Evolutionary conservation across 352 stramenopile genomes (phyloP).

Genomic region (Globisporangium rhizosaccharum): DNA sequence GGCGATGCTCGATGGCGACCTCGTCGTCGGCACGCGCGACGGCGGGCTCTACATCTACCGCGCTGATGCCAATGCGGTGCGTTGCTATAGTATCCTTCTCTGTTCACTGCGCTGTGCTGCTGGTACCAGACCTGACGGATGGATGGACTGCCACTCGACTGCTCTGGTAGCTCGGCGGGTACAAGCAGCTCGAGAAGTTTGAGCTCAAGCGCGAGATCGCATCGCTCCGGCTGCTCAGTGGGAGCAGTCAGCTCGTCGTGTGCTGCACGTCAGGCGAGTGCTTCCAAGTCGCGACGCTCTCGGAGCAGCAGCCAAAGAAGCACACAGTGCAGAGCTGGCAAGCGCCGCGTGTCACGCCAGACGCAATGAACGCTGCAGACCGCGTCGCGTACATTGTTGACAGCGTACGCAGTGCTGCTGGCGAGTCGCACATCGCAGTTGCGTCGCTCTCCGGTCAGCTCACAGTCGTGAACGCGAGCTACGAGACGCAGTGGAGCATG

Average conservation of each 20-base stretch:
- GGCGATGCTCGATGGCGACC: slow-evolving; percentile 37
- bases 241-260: slow-evolving; percentile 25
- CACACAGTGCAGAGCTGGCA: slow-evolving; percentile 29
- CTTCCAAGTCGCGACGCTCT: slow-evolving; percentile 28
- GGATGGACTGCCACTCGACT: background rate
- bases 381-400: slow-evolving; percentile 46
- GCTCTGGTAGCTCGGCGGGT: slow-evolving; percentile 34
- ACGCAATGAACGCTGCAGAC: slow-evolving; percentile 2
- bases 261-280: slow-evolving; percentile 50
- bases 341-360: slow-evolving; percentile 13
- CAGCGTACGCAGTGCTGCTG: slow-evolving; percentile 18
- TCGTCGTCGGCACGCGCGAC: slow-evolving; percentile 63
- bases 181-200: slow-evolving; percentile 42
- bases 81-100: background rate
- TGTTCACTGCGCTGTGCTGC: background rate
- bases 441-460: slow-evolving; percentile 34
- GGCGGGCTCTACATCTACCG: slow-evolving; percentile 53
- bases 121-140: background rate
- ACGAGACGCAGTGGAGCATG: slow-evolving; percentile 39
- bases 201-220: slow-evolving; percentile 61
- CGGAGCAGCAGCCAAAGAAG: slow-evolving; percentile 14
- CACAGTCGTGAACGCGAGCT: slow-evolving; percentile 27
- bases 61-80: slow-evolving; percentile 23
- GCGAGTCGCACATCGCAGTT: slow-evolving; percentile 22
- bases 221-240: slow-evolving; percentile 30